Conservation (phyloP, 768 basidiomycete species). For the Pulveroboletus sp. region DNA sequence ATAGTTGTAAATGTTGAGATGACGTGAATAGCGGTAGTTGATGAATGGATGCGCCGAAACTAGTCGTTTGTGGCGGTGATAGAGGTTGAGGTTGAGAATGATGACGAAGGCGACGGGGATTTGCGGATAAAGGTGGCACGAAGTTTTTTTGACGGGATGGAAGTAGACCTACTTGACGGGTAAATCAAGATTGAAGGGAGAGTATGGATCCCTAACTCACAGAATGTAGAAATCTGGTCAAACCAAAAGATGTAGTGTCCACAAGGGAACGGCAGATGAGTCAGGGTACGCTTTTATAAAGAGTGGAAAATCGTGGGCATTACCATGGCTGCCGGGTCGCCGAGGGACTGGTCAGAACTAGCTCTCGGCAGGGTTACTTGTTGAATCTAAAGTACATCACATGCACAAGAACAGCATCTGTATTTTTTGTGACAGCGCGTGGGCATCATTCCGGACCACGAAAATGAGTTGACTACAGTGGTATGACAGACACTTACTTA, state of each 20-base stretch:
- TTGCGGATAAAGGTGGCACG: background rate
- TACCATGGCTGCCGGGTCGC: background rate
- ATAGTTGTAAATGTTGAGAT: background rate
- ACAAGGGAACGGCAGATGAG: background rate
- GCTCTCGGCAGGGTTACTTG: background rate
- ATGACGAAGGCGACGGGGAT: background rate
- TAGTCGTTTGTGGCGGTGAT: background rate
- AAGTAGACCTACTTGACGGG: background rate
- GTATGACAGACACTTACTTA: background rate
- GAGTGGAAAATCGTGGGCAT: slow-evolving; percentile 2
- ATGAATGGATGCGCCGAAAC: background rate
- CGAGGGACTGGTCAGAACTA: background rate
- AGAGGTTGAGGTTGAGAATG: background rate
- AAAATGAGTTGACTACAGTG: background rate
- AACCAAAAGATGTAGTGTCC: background rate
- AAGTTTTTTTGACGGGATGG: background rate
- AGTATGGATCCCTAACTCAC: background rate
- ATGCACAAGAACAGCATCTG: slow-evolving; percentile 1
- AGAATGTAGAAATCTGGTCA: background rate
- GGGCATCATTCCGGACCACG: background rate
- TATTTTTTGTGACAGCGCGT: slow-evolving; percentile 7
- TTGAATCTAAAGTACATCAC: slow-evolving; percentile 1
- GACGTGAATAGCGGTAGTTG: background rate
- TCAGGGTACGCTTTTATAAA: slow-evolving; percentile 6
- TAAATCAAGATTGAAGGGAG: background rate